Conservation (phyloP, 169 alveolate species). For the Babesia bigemina region DNA sequence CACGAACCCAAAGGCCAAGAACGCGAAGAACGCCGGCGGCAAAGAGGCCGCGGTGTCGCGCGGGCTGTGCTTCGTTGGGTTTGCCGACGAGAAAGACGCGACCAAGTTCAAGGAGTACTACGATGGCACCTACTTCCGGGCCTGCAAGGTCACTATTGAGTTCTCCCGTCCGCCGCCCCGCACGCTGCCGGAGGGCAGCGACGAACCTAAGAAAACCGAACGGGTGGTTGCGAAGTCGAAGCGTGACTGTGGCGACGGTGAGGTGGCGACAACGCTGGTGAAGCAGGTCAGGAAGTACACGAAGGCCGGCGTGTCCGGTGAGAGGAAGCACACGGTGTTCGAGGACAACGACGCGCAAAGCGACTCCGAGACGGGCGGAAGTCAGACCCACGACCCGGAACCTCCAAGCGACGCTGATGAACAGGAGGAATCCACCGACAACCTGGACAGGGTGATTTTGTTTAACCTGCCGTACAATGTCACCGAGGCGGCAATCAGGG, state of each 20-base stretch:
- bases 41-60: constrained; percentile 71
- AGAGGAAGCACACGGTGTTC: constrained; percentile 40
- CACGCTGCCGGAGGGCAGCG: not conserved
- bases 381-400: not conserved
- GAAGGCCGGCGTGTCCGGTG: constrained; percentile 64
- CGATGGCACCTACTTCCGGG: constrained; percentile 84
- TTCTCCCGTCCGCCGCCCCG: constrained; percentile 81
- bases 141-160: constrained; percentile 84
- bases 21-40: not conserved
- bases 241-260: constrained; percentile 47
- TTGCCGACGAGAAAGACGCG: constrained; percentile 81
- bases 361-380: not conserved
- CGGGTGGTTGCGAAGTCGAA: constrained; percentile 7
- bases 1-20: not conserved
- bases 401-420: constrained; percentile 10
- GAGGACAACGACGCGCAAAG: constrained; percentile 14
- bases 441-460: constrained; percentile 78
- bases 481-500: constrained; percentile 86
- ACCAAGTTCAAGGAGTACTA: constrained; percentile 80
- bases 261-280: constrained; percentile 60
- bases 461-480: constrained; percentile 88
- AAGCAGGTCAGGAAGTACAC: constrained; percentile 34
- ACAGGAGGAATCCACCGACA: constrained; percentile 17
- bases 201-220: constrained; percentile 4
- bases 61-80: constrained; percentile 88